Evolutionary conservation across 768 basidiomycete genomes (phyloP).

Genomic region (Kwoniella sp.): DNA sequence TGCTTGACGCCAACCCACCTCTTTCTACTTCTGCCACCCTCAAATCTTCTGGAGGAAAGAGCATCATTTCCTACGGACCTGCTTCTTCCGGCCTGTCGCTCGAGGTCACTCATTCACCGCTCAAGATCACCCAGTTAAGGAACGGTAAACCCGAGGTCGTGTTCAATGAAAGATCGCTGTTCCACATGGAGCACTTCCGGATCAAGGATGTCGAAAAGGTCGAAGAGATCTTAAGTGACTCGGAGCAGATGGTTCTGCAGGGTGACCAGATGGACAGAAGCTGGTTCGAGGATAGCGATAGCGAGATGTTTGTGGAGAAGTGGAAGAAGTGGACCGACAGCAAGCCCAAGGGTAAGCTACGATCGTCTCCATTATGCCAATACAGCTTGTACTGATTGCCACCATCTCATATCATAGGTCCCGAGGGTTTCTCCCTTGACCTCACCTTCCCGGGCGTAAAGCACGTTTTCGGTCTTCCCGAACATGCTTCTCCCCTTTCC

Average conservation of each 20-base stretch:
- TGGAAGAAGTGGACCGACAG: constrained; percentile 85
- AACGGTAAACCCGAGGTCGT: constrained; percentile 81
- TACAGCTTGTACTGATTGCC: not conserved
- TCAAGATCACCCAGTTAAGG: constrained; percentile 72
- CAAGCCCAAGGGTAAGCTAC: constrained; percentile 84
- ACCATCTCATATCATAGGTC: constrained; percentile 65
- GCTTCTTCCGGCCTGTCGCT: constrained; percentile 66
- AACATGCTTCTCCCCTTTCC: constrained; percentile 87
- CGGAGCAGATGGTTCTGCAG: constrained; percentile 60
- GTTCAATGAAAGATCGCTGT: constrained; percentile 81
- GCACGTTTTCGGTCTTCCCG: constrained; percentile 92
- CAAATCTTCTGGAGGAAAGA: constrained; percentile 55
- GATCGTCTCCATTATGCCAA: not conserved
- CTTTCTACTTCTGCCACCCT: constrained; percentile 50
- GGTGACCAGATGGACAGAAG: constrained; percentile 46
- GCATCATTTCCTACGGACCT: constrained; percentile 65
- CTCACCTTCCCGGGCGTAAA: constrained; percentile 89
- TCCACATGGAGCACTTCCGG: constrained; percentile 97
- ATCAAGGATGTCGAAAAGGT: constrained; percentile 61
- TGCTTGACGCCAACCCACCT: constrained; percentile 69
- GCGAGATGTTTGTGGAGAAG: constrained; percentile 85
- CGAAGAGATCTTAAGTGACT: constrained; percentile 53
- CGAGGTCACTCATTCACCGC: constrained; percentile 69
- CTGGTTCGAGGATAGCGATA: constrained; percentile 91
- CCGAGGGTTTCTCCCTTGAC: constrained; percentile 89